A percentile compares a stretch with the other conserved stretches of the same genome.
phyloP scores from a whole-genome alignment of 257 asterid species.

The Ehretia macrophylla region DNA sequence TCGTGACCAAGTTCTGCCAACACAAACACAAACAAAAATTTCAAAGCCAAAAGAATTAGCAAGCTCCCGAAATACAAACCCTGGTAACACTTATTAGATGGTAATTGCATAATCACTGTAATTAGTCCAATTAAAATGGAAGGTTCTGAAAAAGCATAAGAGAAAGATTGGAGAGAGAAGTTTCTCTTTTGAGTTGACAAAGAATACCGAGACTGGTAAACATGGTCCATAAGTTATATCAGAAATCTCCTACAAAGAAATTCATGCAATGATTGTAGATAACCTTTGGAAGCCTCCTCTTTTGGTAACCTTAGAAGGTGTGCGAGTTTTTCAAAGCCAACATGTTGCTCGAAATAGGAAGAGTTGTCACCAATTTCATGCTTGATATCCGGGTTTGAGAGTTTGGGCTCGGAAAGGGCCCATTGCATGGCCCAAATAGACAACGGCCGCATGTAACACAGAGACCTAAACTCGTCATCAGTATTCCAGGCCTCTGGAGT shows the following conservation, averaged over 20 bases:
- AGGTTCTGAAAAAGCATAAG: no score
- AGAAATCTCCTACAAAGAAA: background rate
- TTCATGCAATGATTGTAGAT: constrained; percentile 37
- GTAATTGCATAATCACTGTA: no score
- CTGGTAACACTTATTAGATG: no score
- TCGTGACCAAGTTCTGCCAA: no score
- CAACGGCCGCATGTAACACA: constrained; percentile 85
- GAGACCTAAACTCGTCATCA: constrained; percentile 68
- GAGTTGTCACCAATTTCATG: constrained; percentile 43
- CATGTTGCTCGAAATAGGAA: constrained; percentile 54
- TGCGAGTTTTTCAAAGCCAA: constrained; percentile 69
- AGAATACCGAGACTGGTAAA: no score
- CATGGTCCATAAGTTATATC: no score
- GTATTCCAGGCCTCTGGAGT: constrained; percentile 86
- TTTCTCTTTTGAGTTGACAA: no score
- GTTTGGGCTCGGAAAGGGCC: constrained; percentile 56
- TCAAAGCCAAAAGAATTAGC: no score
- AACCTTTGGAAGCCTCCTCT: constrained; percentile 59
- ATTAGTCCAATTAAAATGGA: no score
- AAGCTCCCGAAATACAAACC: no score
- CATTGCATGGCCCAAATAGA: constrained; percentile 99
- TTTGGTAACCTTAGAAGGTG: constrained; percentile 60
- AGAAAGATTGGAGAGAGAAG: no score
- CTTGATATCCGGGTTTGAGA: constrained; percentile 33
- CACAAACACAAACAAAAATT: no score